Evolutionary conservation across 2,329 filamentous ascomycete species (phyloP).

Genomic region (Pestalotiopsis sp.): DNA sequence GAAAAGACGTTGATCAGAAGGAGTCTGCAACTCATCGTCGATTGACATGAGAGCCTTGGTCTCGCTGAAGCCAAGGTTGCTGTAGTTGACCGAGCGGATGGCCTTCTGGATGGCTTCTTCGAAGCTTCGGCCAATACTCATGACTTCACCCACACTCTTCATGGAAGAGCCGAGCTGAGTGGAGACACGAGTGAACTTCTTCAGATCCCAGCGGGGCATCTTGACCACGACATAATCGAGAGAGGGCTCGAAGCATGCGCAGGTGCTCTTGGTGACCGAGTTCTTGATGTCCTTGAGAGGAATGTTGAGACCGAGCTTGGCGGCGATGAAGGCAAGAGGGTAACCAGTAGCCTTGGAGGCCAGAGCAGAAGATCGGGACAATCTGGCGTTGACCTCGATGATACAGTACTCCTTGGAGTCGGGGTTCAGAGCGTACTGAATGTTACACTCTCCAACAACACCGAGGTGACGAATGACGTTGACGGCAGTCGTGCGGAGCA

Average conservation of each 20-base stretch:
- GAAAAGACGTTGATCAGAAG: slow-evolving; percentile 95
- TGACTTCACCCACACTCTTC: slow-evolving; percentile 99
- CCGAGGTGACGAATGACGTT: slow-evolving; percentile 97
- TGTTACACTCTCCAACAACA: slow-evolving; percentile 98
- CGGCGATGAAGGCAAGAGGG: slow-evolving; percentile 92
- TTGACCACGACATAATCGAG: slow-evolving; percentile 98
- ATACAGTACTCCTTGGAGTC: slow-evolving; percentile 97
- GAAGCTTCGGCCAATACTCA: slow-evolving; percentile 96
- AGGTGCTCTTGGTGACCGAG: slow-evolving; percentile 92
- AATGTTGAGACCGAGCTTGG: slow-evolving; percentile 93
- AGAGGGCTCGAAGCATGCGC: slow-evolving; percentile 97
- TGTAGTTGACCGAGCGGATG: slow-evolving; percentile 91
- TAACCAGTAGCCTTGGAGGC: slow-evolving; percentile 98
- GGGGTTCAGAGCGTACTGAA: slow-evolving; percentile 96
- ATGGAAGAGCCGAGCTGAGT: slow-evolving; percentile 96
- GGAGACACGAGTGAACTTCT: slow-evolving; percentile 97
- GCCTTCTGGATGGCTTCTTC: slow-evolving; percentile 99
- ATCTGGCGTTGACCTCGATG: slow-evolving; percentile 96
- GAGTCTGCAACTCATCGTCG: slow-evolving; percentile 93
- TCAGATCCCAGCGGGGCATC: slow-evolving; percentile 98
- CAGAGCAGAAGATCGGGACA: slow-evolving; percentile 92
- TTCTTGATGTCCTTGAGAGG: slow-evolving; percentile 96
- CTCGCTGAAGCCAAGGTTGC: slow-evolving; percentile 93
- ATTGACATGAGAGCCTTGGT: slow-evolving; percentile 93
- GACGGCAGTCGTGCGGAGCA: slow-evolving; percentile 95